Base-by-base conservation (phyloP, 2,329 filamentous ascomycete genomes). In the Aspergillus proliferans region DNA sequence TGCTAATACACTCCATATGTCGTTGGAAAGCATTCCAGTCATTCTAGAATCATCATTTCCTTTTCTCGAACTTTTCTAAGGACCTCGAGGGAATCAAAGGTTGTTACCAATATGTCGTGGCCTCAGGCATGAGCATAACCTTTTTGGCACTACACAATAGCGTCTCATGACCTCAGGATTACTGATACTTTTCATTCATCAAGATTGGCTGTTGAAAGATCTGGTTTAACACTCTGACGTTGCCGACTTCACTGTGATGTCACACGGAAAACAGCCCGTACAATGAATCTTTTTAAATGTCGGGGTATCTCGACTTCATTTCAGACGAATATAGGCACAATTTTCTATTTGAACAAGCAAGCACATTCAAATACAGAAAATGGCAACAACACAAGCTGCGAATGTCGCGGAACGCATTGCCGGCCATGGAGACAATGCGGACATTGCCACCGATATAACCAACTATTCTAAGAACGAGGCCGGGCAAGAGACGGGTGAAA, bases 361-460 rank as follows among this genome's bases (percentile, higher is more conserved):
- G 10, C 22, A 22, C 3, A 6, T 26, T 43, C 12, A 1, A 12
- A 26, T 10, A 28, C 9, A 3, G 4, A 22, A 22, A 43, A 85
- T 84, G 76, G 75, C 81, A 21, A 65, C 80, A 48, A 76, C 82
- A 47, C 83, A 87, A 76, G 84, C 81, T 70, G 88, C 88, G 43
- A 81, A 80, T 51, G 64, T 78, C 49, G 79, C 70, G 47, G 88
- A 93, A 64, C 81, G 85, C 71, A 71, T 70, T 45, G 63, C 91
- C 14, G 45, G 18, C 7, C 86, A 91, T 62, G 78, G 73, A 57
- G 76, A 80, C 57, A 85, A 84, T 59, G 77, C 83, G 15, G 74
- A 78, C 46, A 86, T 82, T 1, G 71, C 76, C 14, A 87, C 92
- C 53, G 83, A 93, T 61, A 74, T 92, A 43, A 73, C 79, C 51